phyloP scores from a whole-genome alignment of 2,329 filamentous ascomycete species.

The Aspergillus persii region DNA sequence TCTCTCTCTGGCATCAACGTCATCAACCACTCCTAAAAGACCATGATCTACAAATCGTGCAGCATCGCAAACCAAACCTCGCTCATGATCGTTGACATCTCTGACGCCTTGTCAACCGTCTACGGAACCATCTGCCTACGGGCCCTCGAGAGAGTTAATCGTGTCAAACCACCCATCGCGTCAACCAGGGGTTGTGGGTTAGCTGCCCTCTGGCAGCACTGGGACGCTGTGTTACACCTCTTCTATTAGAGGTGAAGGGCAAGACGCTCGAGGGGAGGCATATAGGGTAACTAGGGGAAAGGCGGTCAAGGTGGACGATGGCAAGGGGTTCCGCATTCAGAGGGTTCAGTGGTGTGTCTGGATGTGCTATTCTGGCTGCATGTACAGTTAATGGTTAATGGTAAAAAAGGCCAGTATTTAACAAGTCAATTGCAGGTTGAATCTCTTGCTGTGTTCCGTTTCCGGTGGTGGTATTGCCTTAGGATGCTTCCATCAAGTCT shows the following conservation, averaged over 20 bases:
- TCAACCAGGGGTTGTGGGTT: conserved; percentile 41
- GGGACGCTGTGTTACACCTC: conserved; percentile 35
- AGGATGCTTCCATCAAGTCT: too few relatives aligned
- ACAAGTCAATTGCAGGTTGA: too few relatives aligned
- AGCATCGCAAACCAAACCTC: conserved; percentile 46
- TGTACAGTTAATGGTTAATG: too few relatives aligned
- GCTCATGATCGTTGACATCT: conserved; percentile 52
- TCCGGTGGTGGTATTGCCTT: too few relatives aligned
- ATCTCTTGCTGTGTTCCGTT: too few relatives aligned
- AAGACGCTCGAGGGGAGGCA: conserved; percentile 31
- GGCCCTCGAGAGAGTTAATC: conserved; percentile 46
- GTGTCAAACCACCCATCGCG: conserved; percentile 47
- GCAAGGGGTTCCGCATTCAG: background rate
- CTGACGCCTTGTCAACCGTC: conserved; percentile 47
- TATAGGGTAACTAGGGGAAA: conserved; percentile 16
- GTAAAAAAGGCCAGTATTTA: too few relatives aligned
- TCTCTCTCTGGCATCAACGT: conserved; percentile 48
- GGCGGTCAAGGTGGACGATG: background rate
- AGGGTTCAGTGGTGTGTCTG: background rate
- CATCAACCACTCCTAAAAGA: conserved; percentile 42
- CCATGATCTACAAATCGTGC: conserved; percentile 44
- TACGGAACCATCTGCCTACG: conserved; percentile 47
- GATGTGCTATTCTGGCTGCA: too few relatives aligned
- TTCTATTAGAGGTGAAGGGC: conserved; percentile 32
- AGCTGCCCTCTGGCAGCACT: conserved; percentile 36